Conservation (phyloP, 345 rosid species). For the Passiflora organensis region DNA sequence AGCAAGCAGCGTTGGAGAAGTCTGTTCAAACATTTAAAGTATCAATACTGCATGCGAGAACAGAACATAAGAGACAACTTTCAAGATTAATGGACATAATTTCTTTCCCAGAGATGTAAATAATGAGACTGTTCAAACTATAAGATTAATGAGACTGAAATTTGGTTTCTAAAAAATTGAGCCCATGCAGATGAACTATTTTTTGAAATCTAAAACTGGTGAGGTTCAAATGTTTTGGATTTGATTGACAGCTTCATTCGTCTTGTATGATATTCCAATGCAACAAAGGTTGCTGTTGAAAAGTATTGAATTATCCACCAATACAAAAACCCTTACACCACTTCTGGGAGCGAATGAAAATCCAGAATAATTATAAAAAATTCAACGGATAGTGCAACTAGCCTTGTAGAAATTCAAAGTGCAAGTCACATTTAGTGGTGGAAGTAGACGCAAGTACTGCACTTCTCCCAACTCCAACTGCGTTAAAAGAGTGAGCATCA, state of each 20-base stretch:
- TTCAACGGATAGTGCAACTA: constrained; percentile 8
- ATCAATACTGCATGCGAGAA: constrained; percentile 1
- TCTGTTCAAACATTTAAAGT: constrained; percentile 43
- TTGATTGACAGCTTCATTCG: not conserved
- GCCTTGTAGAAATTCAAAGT: constrained; percentile 91
- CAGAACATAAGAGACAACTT: not conserved
- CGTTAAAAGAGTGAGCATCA: constrained; percentile 81
- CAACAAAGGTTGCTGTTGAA: constrained; percentile 1
- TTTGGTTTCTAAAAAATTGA: not conserved
- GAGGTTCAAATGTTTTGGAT: constrained; percentile 1
- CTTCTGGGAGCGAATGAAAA: constrained; percentile 1
- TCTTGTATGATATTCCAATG: constrained; percentile 1
- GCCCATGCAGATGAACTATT: not conserved
- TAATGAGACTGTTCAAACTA: no score
- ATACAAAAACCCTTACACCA: not conserved
- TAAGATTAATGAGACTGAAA: constrained; percentile 1
- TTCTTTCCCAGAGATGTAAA: no score
- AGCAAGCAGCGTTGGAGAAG: constrained; percentile 65
- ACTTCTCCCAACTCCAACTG: constrained; percentile 89
- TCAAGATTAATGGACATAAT: no score
- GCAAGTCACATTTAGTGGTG: constrained; percentile 68
- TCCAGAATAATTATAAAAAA: constrained; percentile 1
- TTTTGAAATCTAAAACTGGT: not conserved
- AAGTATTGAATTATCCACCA: constrained; percentile 3
- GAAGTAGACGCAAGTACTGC: constrained; percentile 67